A percentile compares a stretch with the other conserved stretches of the same genome.
Conservation (phyloP, 2,329 filamentous ascomycete genomes). For the Lachnellula subtilissima region DNA sequence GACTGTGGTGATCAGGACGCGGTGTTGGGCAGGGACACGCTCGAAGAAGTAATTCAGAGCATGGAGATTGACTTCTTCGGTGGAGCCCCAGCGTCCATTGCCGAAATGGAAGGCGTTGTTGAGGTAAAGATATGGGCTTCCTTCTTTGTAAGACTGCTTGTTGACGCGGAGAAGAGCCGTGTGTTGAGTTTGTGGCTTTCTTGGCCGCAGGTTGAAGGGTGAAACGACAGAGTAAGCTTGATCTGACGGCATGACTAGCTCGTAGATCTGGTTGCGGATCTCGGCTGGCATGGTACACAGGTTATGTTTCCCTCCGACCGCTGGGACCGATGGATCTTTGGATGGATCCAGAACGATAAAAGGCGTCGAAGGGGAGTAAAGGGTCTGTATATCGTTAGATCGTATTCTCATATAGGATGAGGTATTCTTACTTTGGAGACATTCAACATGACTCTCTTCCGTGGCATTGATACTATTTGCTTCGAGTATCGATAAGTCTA, state of each 20-base stretch:
- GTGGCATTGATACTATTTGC: too few relatives aligned
- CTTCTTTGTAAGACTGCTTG: not conserved
- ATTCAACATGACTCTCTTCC: too few relatives aligned
- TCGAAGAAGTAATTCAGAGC: not conserved
- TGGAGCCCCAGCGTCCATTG: conserved; percentile 6
- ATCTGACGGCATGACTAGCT: not conserved
- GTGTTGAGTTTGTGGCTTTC: not conserved
- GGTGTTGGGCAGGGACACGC: not conserved
- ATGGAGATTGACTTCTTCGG: not conserved
- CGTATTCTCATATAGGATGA: too few relatives aligned
- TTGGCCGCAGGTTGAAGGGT: not conserved
- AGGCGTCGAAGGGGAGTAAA: too few relatives aligned
- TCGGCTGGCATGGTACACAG: not conserved
- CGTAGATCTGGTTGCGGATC: not conserved
- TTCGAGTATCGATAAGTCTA: too few relatives aligned
- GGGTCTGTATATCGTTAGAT: too few relatives aligned
- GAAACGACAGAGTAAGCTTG: not conserved
- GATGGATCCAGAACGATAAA: too few relatives aligned
- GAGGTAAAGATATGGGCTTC: not conserved
- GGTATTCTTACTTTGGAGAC: too few relatives aligned
- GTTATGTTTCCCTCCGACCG: not conserved
- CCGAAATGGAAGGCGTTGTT: not conserved
- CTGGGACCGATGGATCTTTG: not conserved
- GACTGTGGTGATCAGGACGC: not conserved
- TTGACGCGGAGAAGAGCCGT: not conserved